These are phyloP conservation scores for Penicillium ochrochloron DNA, from an alignment of 495 filamentous ascomycete species.

Conservation along the genomic window DNA sequence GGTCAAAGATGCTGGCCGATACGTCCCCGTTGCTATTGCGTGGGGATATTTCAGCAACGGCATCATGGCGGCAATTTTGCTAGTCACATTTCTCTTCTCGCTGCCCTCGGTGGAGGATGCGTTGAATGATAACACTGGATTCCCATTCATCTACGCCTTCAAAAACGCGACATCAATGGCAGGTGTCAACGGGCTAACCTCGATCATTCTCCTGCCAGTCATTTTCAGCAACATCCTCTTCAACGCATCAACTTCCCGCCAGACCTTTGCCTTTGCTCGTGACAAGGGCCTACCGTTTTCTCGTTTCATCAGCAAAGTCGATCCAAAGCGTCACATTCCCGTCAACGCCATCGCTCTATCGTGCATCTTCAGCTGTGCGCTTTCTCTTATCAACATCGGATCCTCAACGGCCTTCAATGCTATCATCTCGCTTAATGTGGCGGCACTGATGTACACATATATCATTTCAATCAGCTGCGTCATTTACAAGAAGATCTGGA, in stretches of 20 bases:
- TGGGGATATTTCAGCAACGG: conserved; percentile 44
- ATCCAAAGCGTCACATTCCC: conserved; percentile 49
- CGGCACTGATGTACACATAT: conserved; percentile 48
- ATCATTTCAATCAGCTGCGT: conserved; percentile 46
- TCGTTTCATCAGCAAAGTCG: conserved; percentile 36
- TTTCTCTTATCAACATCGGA: conserved; percentile 50
- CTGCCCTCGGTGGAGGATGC: conserved; percentile 42
- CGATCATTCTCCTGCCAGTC: conserved; percentile 40
- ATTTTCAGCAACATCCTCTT: conserved; percentile 42
- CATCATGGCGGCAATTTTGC: conserved; percentile 40
- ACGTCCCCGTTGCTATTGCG: conserved; percentile 47
- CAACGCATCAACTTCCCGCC: conserved; percentile 42
- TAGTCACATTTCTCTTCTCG: conserved; percentile 48
- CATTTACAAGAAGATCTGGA: conserved; percentile 41
- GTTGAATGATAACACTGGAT: conserved; percentile 32
- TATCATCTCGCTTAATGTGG: conserved; percentile 48
- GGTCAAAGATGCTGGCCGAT: conserved; percentile 43
- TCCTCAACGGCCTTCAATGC: conserved; percentile 50
- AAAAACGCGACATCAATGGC: conserved; percentile 24
- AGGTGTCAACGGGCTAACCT: conserved; percentile 35
- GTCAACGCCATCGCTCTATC: conserved; percentile 47
- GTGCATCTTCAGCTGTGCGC: conserved; percentile 30
- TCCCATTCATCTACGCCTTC: conserved; percentile 39
- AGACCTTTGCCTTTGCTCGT: conserved; percentile 50
- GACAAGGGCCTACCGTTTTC: conserved; percentile 47